Base-by-base conservation (phyloP, 2,329 filamentous ascomycete species). In the Fusarium oligoseptatum region DNA sequence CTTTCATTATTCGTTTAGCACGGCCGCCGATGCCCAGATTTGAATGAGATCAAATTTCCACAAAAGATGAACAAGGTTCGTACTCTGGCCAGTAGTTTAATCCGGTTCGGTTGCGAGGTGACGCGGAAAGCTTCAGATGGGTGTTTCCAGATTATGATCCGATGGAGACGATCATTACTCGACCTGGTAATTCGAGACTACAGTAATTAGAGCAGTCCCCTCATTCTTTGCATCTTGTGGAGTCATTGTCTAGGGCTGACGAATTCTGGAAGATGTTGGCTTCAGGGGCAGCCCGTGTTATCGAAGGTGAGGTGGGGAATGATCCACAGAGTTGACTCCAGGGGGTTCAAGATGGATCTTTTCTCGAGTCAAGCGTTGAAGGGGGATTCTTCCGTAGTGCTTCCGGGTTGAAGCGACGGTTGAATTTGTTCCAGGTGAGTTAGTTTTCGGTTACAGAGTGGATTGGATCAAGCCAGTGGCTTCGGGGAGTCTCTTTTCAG, bases 191-290 rank as follows among this genome's bases (percentile, higher is more conserved):
- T 22, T 24, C 29, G 12, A 56, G n/a, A 56, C 7, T 34, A 32
- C 27, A 29, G 39, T 32, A 56, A 36, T 56, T 36, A 34, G 12
- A 56, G 9, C 48, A 20, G 10, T 12, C 8, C 2, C 17, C 52
- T 34, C 32, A 34, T 34, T 34, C 32, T 34, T 34, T 2, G 29
- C 29, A 11, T 32, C 29, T 11, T 11, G 52, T 34, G 32, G 34
- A 24, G 37, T 61, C 39, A 29, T 45, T 45, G 17, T 61, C 58
- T 61, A 61, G 39, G 58, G 58, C 58, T 61, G 58, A 61, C 37
- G 36, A 60, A 36, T 20, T 36, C 27, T n/a, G 22, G 17, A 52
- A 52, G 17, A n/a, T 2, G 43, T 48, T 48, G 43, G 41, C 39
- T 48, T 61, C 58, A 61, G 58, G 58, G 58, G 39, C 37, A 45